Evolutionary conservation across 805 yeast species (phyloP), one percentile per base, ranked within the genome.

Genomic region (Gaillardinia entomophila): DNA sequence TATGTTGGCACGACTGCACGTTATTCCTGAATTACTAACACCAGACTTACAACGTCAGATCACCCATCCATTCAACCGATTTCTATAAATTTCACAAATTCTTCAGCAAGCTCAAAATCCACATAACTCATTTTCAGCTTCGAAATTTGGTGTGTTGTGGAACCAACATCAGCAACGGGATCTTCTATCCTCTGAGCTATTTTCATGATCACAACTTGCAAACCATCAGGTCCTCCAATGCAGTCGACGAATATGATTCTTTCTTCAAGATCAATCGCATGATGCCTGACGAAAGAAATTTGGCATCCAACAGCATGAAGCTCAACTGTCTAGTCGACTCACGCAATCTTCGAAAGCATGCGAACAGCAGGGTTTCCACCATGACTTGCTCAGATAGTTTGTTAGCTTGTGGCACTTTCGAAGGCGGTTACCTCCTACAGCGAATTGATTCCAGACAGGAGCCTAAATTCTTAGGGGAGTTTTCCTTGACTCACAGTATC

Each of bases 71-170:
- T n/a, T n/a, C 43, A 20, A 58, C 68, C 6, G 64, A 66, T 24
- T 61, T 68, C 32, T 68, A 48, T 41, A 47, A 45, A 36, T 66
- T 63, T 39, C 51, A 60, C 23, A 56, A 53, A 32, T 70, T 65
- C 41, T 68, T 51, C 52, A 50, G 65, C 36, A 51, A 55, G 37
- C 62, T 77, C 6, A 66, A 64, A 32, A 73, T 78, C 4, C 67
- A 63, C 40, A 55, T 75, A 10, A 66, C 70, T 13, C 82, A 78
- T 55, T 75, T 76, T 48, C 82, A 77, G 52, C 56, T 77, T 22
- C 53, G 82, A 12, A 68, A 73, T 35, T 52, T 75, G 30, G 66
- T 77, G 6, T 62, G 64, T 34, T 68, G 57, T 41, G 59, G 57
- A 20, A 51, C 52, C 10, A 53, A 48, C 28, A 45, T 45, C 32